These are phyloP conservation scores for Sporobolomyces pararoseus DNA, from an alignment of 768 basidiomycete genomes.

Conservation along the genomic window DNA sequence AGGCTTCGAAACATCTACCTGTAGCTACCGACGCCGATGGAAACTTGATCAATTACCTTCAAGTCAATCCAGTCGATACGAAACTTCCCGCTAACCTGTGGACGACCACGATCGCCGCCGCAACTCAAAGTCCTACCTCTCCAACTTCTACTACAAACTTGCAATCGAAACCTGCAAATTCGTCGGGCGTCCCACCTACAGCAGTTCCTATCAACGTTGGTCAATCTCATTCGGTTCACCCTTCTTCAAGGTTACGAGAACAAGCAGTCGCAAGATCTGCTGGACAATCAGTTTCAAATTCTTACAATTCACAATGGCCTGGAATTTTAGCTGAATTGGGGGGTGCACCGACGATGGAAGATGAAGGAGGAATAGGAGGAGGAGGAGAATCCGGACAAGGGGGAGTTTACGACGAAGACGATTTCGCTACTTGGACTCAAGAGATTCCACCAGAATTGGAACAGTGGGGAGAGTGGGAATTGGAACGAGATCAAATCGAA, in stretches of 20 bases:
- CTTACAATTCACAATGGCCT: conserved; percentile 10
- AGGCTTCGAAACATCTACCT: conserved; percentile 59
- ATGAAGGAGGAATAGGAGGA: conserved; percentile 1
- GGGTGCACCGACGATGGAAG: not conserved
- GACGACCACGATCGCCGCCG: not conserved
- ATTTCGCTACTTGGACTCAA: conserved; percentile 63
- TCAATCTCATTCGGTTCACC: not conserved
- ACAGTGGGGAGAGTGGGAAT: conserved; percentile 77
- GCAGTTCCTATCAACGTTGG: conserved; percentile 1
- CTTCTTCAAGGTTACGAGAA: not conserved
- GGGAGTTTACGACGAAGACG: conserved; percentile 40
- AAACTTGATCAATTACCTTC: conserved; percentile 87
- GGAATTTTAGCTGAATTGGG: conserved; percentile 3
- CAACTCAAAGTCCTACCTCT: conserved; percentile 2
- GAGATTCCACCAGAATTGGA: conserved; percentile 73
- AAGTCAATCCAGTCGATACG: conserved; percentile 50
- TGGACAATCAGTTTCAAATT: conserved; percentile 7
- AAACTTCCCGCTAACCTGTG: not conserved
- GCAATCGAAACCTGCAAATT: not conserved
- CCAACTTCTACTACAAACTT: not conserved
- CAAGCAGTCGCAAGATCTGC: conserved; percentile 11
- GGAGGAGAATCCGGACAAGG: not conserved
- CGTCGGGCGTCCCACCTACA: not conserved
- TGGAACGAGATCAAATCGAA: conserved; percentile 55
- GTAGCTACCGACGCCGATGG: conserved; percentile 87